These are phyloP conservation scores for Mycena vitilis DNA, from an alignment of 768 basidiomycete species.

Conservation along the genomic window DNA sequence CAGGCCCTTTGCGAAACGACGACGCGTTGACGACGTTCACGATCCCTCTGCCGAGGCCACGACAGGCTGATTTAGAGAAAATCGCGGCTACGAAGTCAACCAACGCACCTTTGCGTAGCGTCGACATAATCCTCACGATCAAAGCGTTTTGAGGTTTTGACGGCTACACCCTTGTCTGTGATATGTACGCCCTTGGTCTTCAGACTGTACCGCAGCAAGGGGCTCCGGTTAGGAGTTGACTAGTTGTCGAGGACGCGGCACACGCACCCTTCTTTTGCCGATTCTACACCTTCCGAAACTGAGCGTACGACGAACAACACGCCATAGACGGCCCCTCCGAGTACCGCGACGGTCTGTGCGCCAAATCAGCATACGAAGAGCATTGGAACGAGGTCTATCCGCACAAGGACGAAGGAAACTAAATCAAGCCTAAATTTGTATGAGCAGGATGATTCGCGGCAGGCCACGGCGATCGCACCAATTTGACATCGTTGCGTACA, in stretches of 20 bases:
- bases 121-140: conserved; percentile 76
- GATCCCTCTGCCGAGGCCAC: conserved; percentile 53
- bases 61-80: not conserved
- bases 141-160: conserved; percentile 71
- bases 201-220: conserved; percentile 51
- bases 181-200: conserved; percentile 68
- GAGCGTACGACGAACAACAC: conserved; percentile 50
- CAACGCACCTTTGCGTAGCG: conserved; percentile 74
- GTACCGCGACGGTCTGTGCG: conserved; percentile 58
- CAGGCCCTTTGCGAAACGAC: conserved; percentile 50
- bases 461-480: not conserved
- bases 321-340: conserved; percentile 59
- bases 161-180: conserved; percentile 69
- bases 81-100: not conserved
- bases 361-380: not conserved
- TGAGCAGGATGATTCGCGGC: not conserved
- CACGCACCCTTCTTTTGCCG: conserved; percentile 67
- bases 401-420: conserved; percentile 21
- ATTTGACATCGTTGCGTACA: not conserved
- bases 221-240: not conserved
- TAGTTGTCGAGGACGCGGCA: conserved; percentile 23
- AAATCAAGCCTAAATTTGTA: conserved; percentile 21
- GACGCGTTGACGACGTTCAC: conserved; percentile 64
- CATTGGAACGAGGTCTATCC: not conserved
- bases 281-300: conserved; percentile 56